These are phyloP conservation scores for Kwoniella shivajii DNA, from an alignment of 1,284 basidiomycete species.

Conservation along the genomic window DNA sequence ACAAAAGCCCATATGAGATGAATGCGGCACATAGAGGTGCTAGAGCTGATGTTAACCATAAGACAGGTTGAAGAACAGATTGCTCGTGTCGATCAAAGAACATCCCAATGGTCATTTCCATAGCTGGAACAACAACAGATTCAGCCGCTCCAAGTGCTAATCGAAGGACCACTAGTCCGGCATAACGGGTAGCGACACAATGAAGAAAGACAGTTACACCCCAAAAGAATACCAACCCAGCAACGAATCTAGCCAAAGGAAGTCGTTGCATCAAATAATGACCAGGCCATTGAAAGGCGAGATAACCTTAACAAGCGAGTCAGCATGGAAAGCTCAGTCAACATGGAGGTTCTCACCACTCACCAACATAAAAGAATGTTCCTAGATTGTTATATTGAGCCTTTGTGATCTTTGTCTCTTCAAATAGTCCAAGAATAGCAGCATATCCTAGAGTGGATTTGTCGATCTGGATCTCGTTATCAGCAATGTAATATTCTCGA, in stretches of 20 bases:
- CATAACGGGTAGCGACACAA: neutral
- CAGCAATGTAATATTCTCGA: neutral
- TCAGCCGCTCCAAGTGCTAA: neutral
- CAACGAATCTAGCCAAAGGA: constrained; percentile 57
- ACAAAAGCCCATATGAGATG: neutral
- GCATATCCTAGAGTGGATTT: neutral
- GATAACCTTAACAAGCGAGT: neutral
- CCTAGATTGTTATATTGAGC: neutral
- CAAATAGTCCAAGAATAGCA: neutral
- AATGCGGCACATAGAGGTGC: neutral
- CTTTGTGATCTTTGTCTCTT: neutral
- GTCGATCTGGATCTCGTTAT: neutral
- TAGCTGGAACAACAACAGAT: neutral
- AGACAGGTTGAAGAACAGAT: neutral
- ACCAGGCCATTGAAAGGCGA: constrained; percentile 35
- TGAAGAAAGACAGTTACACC: constrained; percentile 27
- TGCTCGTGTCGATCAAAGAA: constrained; percentile 1
- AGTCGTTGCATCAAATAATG: constrained; percentile 58
- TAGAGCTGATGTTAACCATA: neutral
- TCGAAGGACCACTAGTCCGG: neutral
- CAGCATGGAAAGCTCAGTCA: neutral
- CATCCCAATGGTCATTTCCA: neutral
- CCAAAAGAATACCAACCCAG: constrained; percentile 56
- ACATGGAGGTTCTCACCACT: neutral
- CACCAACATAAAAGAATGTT: neutral